These are phyloP conservation scores for Penicillium egyptiacum DNA, from an alignment of 495 filamentous ascomycete species.

Conservation along the genomic window DNA sequence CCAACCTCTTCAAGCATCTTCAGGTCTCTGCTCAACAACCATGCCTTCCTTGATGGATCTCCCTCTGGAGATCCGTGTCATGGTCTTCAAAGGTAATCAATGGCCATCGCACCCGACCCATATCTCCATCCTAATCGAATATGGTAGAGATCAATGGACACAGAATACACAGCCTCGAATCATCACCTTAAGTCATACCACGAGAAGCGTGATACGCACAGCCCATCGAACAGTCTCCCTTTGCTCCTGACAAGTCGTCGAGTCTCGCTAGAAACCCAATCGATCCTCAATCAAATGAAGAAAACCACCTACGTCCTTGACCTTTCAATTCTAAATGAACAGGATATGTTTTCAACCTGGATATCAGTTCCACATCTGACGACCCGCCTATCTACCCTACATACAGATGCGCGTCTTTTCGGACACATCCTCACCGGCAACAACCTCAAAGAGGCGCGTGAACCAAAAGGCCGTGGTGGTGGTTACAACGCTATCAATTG, in stretches of 20 bases:
- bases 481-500: neutral
- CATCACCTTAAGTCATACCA: neutral
- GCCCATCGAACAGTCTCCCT: neutral
- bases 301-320: neutral
- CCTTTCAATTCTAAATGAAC: neutral
- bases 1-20: neutral
- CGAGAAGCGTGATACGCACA: neutral
- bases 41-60: neutral
- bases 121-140: neutral
- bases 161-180: neutral
- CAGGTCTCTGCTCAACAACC: neutral
- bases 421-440: neutral
- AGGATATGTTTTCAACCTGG: neutral
- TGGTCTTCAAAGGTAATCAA: neutral
- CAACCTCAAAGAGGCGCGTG: neutral
- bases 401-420: neutral
- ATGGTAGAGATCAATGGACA: neutral
- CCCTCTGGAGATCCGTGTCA: neutral
- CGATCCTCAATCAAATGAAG: neutral
- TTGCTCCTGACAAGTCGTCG: neutral
- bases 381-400: neutral
- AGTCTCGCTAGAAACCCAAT: neutral
- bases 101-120: neutral
- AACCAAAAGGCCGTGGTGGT: neutral
- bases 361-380: neutral